Percentiles rank a stretch among this genome's conserved stretches.
phyloP scores from a whole-genome alignment of 768 basidiomycete genomes.

The Russula sp. region DNA sequence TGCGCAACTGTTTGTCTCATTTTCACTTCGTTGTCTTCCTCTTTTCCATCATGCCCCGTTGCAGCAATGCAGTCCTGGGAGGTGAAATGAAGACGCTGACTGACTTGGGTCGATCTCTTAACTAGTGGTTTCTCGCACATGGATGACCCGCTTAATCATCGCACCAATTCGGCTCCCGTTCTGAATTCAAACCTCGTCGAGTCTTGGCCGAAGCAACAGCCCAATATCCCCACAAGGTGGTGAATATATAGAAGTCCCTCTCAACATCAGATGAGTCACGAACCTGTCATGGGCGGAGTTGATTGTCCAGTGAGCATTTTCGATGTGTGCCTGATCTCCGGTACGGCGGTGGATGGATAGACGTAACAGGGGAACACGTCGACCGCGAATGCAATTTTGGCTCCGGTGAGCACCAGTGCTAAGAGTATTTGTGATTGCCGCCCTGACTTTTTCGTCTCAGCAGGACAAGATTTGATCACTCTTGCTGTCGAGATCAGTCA shows the following conservation, averaged over 20 bases:
- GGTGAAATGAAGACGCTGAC: constrained; percentile 66
- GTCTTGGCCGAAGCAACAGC: constrained; percentile 73
- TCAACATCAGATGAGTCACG: constrained; percentile 93
- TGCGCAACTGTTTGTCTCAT: constrained; percentile 60
- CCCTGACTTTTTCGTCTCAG: background rate
- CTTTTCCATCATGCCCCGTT: constrained; percentile 41
- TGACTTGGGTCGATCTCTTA: constrained; percentile 91
- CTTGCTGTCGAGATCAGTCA: constrained; percentile 40
- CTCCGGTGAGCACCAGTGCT: constrained; percentile 55
- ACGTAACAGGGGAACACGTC: constrained; percentile 66
- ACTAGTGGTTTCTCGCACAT: constrained; percentile 74
- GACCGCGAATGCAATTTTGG: constrained; percentile 91
- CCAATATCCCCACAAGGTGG: constrained; percentile 73
- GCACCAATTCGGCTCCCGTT: constrained; percentile 69
- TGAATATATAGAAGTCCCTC: constrained; percentile 76
- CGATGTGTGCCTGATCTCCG: constrained; percentile 75
- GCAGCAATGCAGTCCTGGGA: constrained; percentile 34
- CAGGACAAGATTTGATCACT: constrained; percentile 90
- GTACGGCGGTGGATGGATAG: constrained; percentile 84
- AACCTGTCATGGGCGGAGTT: constrained; percentile 77
- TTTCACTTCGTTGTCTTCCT: constrained; percentile 18
- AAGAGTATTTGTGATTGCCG: background rate
- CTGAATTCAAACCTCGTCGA: constrained; percentile 54
- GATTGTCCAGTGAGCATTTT: constrained; percentile 54
- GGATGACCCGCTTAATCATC: constrained; percentile 72